Evolutionary conservation across 2,329 filamentous ascomycete species (phyloP).

Genomic region (Fusarium sterilihyphosum): DNA sequence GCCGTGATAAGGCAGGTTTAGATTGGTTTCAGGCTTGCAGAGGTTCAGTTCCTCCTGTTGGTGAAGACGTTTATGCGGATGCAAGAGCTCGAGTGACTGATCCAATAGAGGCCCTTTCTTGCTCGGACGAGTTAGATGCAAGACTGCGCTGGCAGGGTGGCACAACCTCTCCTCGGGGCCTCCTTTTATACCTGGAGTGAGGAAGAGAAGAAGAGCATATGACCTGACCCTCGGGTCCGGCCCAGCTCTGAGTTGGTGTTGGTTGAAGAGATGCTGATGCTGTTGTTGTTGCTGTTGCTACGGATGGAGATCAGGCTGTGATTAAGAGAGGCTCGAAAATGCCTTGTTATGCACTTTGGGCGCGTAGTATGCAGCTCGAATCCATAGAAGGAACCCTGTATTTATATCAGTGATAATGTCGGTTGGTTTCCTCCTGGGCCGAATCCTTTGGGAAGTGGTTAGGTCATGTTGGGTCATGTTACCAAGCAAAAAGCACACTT

Average conservation of each 20-base stretch:
- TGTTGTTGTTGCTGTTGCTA: background rate
- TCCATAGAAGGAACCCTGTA: background rate
- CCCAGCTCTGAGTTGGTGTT: background rate
- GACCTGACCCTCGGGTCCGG: background rate
- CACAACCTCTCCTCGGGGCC: slow-evolving; percentile 10
- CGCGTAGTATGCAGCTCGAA: background rate
- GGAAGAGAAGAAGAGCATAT: background rate
- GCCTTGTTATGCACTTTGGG: background rate
- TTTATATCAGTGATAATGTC: slow-evolving; percentile 8
- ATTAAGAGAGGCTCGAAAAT: background rate
- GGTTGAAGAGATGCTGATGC: background rate
- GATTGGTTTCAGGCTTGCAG: background rate
- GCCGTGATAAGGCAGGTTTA: background rate
- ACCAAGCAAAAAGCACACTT: slow-evolving; percentile 8
- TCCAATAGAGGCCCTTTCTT: background rate
- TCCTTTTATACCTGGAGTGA: slow-evolving; percentile 5
- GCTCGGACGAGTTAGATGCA: slow-evolving; percentile 7
- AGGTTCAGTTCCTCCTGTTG: background rate
- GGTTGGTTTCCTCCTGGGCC: background rate
- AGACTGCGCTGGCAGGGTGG: slow-evolving; percentile 32
- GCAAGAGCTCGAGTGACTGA: background rate
- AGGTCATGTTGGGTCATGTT: slow-evolving; percentile 11
- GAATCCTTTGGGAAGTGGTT: background rate
- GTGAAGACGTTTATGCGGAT: background rate
- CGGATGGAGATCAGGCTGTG: background rate